Conservation (phyloP, 495 filamentous ascomycete genomes). For the Neurospora terricola region DNA sequence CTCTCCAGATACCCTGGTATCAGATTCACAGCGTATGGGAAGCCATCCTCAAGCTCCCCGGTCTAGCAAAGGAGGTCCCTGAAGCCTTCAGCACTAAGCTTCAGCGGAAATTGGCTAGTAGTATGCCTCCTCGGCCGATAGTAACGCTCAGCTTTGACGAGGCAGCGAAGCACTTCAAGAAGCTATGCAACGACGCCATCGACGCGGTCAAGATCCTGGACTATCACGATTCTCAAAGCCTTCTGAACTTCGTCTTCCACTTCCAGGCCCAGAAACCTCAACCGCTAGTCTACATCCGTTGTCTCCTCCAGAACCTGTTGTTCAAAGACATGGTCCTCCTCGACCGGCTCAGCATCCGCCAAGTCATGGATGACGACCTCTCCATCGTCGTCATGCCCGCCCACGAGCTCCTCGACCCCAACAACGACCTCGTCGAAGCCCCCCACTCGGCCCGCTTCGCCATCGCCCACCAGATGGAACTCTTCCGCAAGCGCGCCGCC, state of each 20-base stretch:
- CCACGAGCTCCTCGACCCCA: slow-evolving; percentile 57
- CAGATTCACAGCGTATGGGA: slow-evolving; percentile 37
- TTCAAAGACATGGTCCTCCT: slow-evolving; percentile 59
- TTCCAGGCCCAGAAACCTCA: slow-evolving; percentile 73
- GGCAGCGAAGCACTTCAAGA: slow-evolving; percentile 58
- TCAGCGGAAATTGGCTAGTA: slow-evolving; percentile 81
- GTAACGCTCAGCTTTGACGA: slow-evolving; percentile 64
- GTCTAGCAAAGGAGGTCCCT: slow-evolving; percentile 55
- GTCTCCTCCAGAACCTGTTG: slow-evolving; percentile 66
- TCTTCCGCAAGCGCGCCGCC: slow-evolving; percentile 63
- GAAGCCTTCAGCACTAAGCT: slow-evolving; percentile 83
- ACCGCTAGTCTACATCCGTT: slow-evolving; percentile 74
- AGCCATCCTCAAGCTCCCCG: slow-evolving; percentile 43
- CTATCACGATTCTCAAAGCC: slow-evolving; percentile 56
- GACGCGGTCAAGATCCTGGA: slow-evolving; percentile 60
- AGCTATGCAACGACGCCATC: slow-evolving; percentile 61
- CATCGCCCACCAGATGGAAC: slow-evolving; percentile 67
- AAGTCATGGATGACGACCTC: slow-evolving; percentile 72
- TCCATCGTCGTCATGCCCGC: slow-evolving; percentile 64
- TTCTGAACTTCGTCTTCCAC: slow-evolving; percentile 57
- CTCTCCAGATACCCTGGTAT: slow-evolving; percentile 36
- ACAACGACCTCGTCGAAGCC: slow-evolving; percentile 64
- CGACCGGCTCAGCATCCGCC: slow-evolving; percentile 55
- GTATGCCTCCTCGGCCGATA: slow-evolving; percentile 84
- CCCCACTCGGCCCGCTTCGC: slow-evolving; percentile 68